These are phyloP conservation scores for Cyclocybe aegerita DNA, from an alignment of 768 basidiomycete genomes.

Conservation along the genomic window DNA sequence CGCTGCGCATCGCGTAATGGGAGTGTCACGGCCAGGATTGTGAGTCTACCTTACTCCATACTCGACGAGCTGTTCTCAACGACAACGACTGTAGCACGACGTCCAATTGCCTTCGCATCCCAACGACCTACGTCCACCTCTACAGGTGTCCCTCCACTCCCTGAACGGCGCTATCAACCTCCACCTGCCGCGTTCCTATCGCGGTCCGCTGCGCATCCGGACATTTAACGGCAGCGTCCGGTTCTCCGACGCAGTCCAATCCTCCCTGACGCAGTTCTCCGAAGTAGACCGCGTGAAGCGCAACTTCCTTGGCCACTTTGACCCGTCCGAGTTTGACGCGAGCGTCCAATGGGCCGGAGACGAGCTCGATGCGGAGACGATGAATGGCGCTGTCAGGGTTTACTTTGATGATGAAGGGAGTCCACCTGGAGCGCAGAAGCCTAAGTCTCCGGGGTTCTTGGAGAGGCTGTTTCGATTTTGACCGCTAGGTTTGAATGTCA, in stretches of 20 bases:
- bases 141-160: constrained; percentile 20
- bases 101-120: constrained; percentile 2
- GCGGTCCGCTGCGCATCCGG: constrained; percentile 29
- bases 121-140: constrained; percentile 17
- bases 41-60: not conserved
- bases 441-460: constrained; percentile 18
- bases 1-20: constrained; percentile 27
- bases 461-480: constrained; percentile 24
- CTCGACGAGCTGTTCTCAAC: not conserved
- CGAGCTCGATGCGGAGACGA: constrained; percentile 29
- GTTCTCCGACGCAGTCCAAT: constrained; percentile 28
- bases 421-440: not conserved
- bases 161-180: constrained; percentile 30
- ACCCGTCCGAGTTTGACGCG: constrained; percentile 12
- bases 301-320: constrained; percentile 37
- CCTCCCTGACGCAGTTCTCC: constrained; percentile 27
- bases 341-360: constrained; percentile 33
- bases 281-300: constrained; percentile 26
- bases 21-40: constrained; percentile 16
- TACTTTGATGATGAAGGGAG: constrained; percentile 34
- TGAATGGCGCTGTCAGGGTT: constrained; percentile 34
- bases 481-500: not conserved
- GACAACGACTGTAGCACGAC: constrained; percentile 15
- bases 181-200: constrained; percentile 40
- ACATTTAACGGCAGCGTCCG: constrained; percentile 24